Evolutionary conservation across 305 asterid species (phyloP).

Genomic region (Salvia sclarea): DNA sequence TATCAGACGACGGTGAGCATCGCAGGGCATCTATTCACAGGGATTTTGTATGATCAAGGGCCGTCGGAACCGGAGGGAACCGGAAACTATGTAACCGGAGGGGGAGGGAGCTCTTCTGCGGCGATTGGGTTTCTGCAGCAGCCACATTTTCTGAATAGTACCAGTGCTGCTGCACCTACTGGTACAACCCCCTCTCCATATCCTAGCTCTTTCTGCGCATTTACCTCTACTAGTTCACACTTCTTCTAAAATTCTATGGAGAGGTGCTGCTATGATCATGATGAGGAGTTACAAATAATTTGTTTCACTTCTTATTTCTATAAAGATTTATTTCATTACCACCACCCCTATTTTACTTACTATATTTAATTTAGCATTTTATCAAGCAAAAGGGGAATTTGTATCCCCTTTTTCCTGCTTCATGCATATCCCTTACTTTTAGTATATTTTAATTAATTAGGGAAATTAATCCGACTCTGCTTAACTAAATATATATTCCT

Average conservation of each 20-base stretch:
- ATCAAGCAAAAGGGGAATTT: conserved; percentile 1
- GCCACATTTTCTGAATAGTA: conserved; percentile 35
- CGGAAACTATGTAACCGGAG: conserved; percentile 42
- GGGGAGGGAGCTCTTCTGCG: conserved; percentile 51
- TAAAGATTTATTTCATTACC: conserved; percentile 28
- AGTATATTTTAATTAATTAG: background rate
- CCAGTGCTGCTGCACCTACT: conserved; percentile 38
- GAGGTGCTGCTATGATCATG: background rate
- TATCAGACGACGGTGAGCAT: conserved; percentile 75
- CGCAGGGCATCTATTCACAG: conserved; percentile 71
- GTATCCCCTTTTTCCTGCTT: conserved; percentile 17
- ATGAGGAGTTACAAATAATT: background rate
- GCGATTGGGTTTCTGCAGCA: conserved; percentile 46
- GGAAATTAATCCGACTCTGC: conserved; percentile 26
- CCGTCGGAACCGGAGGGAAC: conserved; percentile 42
- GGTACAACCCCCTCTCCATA: conserved; percentile 53
- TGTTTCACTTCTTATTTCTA: conserved; percentile 7
- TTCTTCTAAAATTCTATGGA: conserved; percentile 42
- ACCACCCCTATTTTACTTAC: background rate
- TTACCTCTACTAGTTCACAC: conserved; percentile 46
- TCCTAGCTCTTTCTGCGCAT: conserved; percentile 60
- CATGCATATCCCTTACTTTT: conserved; percentile 29
- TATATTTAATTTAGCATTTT: background rate
- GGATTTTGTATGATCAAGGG: conserved; percentile 75
- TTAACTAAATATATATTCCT: conserved; percentile 35